Evolutionary conservation across 208 protist genomes (phyloP).

Genomic region (Crithidia mellificae): DNA sequence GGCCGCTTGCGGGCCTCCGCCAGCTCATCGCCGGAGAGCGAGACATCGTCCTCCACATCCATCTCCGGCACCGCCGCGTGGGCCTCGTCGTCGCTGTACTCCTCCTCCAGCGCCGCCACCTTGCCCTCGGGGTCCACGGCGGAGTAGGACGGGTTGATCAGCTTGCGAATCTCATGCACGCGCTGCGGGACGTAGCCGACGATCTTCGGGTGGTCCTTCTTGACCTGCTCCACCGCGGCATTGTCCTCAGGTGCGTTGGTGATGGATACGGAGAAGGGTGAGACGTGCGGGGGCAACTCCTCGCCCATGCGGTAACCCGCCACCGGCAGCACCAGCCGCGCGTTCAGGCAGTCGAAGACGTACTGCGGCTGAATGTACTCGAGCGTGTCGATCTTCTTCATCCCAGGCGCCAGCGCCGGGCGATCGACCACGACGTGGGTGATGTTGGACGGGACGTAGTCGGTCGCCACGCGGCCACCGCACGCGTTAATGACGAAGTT

Average conservation of each 20-base stretch:
- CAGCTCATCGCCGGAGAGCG: constrained; percentile 83
- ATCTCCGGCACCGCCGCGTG: constrained; percentile 57
- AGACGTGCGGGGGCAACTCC: constrained; percentile 91
- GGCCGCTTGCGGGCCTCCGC: constrained; percentile 52
- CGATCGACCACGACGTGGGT: constrained; percentile 91
- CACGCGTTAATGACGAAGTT: constrained; percentile 88
- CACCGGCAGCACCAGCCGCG: constrained; percentile 80
- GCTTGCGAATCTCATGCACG: constrained; percentile 84
- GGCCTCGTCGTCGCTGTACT: constrained; percentile 74
- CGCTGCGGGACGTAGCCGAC: constrained; percentile 84
- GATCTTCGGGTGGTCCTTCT: constrained; percentile 78
- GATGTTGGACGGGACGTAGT: constrained; percentile 69
- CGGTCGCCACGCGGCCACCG: constrained; percentile 83
- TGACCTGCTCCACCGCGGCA: constrained; percentile 76
- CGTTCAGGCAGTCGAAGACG: constrained; percentile 97
- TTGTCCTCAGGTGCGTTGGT: constrained; percentile 79
- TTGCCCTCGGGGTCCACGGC: constrained; percentile 77
- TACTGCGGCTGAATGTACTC: constrained; percentile 97
- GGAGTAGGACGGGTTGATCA: constrained; percentile 78
- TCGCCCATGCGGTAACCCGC: constrained; percentile 85
- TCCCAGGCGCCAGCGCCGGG: constrained; percentile 61
- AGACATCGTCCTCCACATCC: constrained; percentile 82
- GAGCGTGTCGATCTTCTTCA: constrained; percentile 55
- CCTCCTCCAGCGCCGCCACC: constrained; percentile 53
- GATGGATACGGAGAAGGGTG: constrained; percentile 91